Base-by-base conservation (phyloP, 805 yeast species). In the Ogataea salicorniae region DNA sequence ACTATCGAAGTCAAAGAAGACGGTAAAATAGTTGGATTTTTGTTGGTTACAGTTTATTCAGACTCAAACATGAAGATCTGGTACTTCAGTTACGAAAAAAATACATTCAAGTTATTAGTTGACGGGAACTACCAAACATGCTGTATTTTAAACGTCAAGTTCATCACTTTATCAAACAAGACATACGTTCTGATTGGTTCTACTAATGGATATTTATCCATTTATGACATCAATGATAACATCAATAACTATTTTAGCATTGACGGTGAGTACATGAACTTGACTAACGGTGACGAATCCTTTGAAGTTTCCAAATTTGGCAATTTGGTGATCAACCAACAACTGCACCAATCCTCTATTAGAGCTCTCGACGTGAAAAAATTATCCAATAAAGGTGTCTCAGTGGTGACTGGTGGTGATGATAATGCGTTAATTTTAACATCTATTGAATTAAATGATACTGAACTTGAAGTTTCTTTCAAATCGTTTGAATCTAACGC, bases 371-470 rank as follows among this genome's bases (percentile, higher is more conserved):
- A 66, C 64, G 13, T 57, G 50, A 2, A 47, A 42, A 38, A 52
- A 23, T 7, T 34, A 5, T 37, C 46, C 6, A 20, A 34, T 5
- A 41, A 47, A 3, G 36, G 46, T 40, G 51, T 46, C 2, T 59
- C 66, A 20, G 63, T 87, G 5, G 69, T 81, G 5, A 80, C 96
- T 1, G 97, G 97, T 33, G 98, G 99, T 46, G 99, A 94, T 61
- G 99, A 94, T 59, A 91, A 92, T 65, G 85, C 89, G 0, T 59
- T 86, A 3, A 75, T 71, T 1, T 60, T 77, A 1, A 64, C 74
- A 1, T 49, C 58, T 15, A 48, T 64, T 1, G 43, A 69, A 8
- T 62, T 66, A 1, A 59, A 55, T 9, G 56, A 63, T 8, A 49
- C 44, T 0, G 47, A 46, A 2, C n/a, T 39, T 1, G 46, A 48